These are phyloP conservation scores for Clavispora vitiphila DNA, from an alignment of 805 yeast genomes.

Conservation along the genomic window DNA sequence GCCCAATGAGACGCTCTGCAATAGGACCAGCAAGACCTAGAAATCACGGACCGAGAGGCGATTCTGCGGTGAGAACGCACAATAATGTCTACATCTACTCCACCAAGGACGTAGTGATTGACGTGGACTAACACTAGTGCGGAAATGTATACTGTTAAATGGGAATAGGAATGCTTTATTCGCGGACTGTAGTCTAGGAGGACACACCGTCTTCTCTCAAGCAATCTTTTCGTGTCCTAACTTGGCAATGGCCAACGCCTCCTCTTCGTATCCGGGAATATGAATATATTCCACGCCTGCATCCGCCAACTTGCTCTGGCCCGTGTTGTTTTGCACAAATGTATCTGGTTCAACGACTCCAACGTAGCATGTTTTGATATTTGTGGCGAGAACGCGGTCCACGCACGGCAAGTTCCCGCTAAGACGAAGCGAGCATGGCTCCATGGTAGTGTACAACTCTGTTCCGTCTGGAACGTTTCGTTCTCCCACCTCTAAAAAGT, in stretches of 20 bases:
- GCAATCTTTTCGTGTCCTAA: conserved; percentile 59
- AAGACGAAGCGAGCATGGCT: conserved; percentile 84
- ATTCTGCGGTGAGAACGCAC: conserved; percentile 12
- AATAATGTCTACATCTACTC: conserved; percentile 37
- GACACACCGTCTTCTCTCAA: no score
- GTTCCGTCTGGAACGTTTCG: conserved; percentile 64
- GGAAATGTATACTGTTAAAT: no score
- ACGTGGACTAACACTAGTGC: conserved; percentile 12
- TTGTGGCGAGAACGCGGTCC: conserved; percentile 60
- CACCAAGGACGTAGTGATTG: conserved; percentile 30
- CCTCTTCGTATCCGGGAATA: conserved; percentile 78
- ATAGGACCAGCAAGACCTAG: not conserved
- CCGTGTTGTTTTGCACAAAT: conserved; percentile 75
- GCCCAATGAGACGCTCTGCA: no score
- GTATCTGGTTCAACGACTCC: conserved; percentile 90
- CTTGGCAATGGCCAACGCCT: conserved; percentile 62
- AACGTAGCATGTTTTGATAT: conserved; percentile 73
- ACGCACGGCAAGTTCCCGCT: conserved; percentile 91
- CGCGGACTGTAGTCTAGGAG: no score
- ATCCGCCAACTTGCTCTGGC: conserved; percentile 48
- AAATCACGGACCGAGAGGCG: not conserved
- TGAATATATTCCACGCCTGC: conserved; percentile 68
- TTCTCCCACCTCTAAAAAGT: conserved; percentile 35
- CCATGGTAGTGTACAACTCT: conserved; percentile 92
- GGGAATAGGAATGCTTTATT: no score